Conservation (phyloP, 2,329 filamentous ascomycete species). For the Phialemoniopsis sp. region DNA sequence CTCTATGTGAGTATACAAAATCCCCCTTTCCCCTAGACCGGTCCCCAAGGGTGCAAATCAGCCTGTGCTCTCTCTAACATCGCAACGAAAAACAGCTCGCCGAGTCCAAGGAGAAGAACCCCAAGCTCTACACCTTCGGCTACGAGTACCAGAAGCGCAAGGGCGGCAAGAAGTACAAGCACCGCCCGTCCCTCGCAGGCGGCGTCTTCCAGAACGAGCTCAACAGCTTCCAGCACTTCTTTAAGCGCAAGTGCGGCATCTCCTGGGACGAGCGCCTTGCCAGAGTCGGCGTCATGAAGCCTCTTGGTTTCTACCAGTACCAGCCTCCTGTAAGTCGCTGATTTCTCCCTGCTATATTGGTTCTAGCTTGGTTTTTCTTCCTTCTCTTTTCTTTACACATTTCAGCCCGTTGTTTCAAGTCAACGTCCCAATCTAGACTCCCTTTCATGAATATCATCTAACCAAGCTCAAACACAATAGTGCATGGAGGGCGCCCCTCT, state of each 20-base stretch:
- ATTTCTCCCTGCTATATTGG: too few relatives aligned
- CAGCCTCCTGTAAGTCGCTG: slow-evolving; percentile 38
- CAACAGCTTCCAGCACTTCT: slow-evolving; percentile 50
- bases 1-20: slow-evolving; percentile 46
- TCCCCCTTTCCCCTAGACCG: slow-evolving; percentile 1
- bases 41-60: background rate
- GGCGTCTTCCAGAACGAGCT: slow-evolving; percentile 39
- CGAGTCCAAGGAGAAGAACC: slow-evolving; percentile 57
- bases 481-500: background rate
- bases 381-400: background rate
- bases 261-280: slow-evolving; percentile 53
- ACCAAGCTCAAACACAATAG: too few relatives aligned
- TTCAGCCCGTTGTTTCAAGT: too few relatives aligned
- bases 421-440: too few relatives aligned
- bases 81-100: slow-evolving; percentile 54
- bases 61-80: background rate
- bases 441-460: too few relatives aligned
- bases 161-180: slow-evolving; percentile 26
- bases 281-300: slow-evolving; percentile 22
- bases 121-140: slow-evolving; percentile 56
- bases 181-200: slow-evolving; percentile 32
- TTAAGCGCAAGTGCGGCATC: slow-evolving; percentile 51
- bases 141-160: slow-evolving; percentile 41
- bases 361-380: too few relatives aligned
- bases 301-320: slow-evolving; percentile 33